Base-by-base conservation (phyloP, 1,284 basidiomycete genomes). In the Boletus holoroseus region DNA sequence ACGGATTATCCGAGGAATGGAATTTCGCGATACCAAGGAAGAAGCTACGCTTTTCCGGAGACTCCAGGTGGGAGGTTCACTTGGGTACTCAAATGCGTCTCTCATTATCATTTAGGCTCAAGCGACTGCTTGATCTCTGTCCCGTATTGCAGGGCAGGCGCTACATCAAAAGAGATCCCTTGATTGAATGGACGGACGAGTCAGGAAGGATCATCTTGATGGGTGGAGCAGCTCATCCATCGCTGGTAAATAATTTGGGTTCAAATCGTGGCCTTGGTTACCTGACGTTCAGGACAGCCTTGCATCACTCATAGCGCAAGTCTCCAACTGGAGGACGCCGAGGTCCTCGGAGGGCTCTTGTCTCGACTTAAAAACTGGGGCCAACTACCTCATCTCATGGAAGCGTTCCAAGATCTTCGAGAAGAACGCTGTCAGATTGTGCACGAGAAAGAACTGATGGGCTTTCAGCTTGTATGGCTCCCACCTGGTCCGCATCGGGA, bases 211-310 rank as follows among this genome's bases (percentile, higher is more conserved):
- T 76, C 15, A 57, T 74, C 18, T 61, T 76, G 26, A 57, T 76
- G 32, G 75, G 75, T 40, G 73, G 71, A 47, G 69, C 75, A 8
- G 72, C 71, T 3, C 74, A 74, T 56, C 69, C 73, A 2, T 69
- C 71, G 44, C 60, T 63, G 31, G 67, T 67, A 37, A 45, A 58
- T 47, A 4, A 31, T 11, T 24, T 30, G 36, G 37, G 3, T 45
- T 47, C 3, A 3, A 6, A 35, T 41, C 12, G 28, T 26, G 27
- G 15, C 5, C 32, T 26, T 20, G 35, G 31, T 42, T 34, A 11
- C 9, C 51, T 59, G 40, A 54, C 34, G 7, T 24, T 41, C 18
- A 24, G 22, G 47, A n/a, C 46, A 70, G 69, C 65, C 62, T 16
- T 67, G 62, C 26, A 58, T 59, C 16, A 59, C 58, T 13, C 67